Base-by-base conservation (phyloP, 202 grass and related monocot species). In the Digitaria exilis region DNA sequence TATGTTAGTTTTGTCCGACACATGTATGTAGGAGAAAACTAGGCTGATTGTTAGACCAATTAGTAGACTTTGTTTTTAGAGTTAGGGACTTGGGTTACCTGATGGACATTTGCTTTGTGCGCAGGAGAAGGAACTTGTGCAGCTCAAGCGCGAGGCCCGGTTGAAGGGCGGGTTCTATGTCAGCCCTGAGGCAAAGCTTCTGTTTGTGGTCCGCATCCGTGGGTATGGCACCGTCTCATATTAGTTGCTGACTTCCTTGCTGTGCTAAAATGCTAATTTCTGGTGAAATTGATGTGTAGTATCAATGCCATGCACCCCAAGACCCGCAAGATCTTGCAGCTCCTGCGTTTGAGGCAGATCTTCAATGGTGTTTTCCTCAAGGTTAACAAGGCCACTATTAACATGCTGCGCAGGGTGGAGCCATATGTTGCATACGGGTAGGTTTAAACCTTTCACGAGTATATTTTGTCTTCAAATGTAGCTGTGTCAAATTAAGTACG, bases 351-450 rank as follows among this genome's bases (percentile, higher is more conserved):
- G 25, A 91, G 95, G 80, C 95, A 89, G 87, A 89, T 89, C 56
- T 89, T 89, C 54, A 89, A 89, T 37, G 87, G 87, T 43, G 94
- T 97, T 13, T 97, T 97, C 71, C 82, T 94, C 22, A 97, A 97
- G 89, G 94, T 97, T 67, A 97, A 97, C 88, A 97, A 94, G 73
- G 91, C 94, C 29, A 94, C 91, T n/a, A 90, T 94, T 14, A 97
- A 97, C 84, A 97, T 94, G 94, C 60, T 97, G 25, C 90, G 87
- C 15, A 94, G 92, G 82, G 94, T 97, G 21, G 95, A 97, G 66
- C 92, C 95, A 11, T 97, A 97, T 89, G 95, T 94, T 74, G 91
- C 95, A 24, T 97, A 92, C 86, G 94, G 94, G 94, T 92, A 92
- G 55, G 80, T 85, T 64, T 5, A 62, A 24, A 4, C 25, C 63